Base-by-base conservation (phyloP, 306 rosid genomes). In the Castanea mollissima region DNA sequence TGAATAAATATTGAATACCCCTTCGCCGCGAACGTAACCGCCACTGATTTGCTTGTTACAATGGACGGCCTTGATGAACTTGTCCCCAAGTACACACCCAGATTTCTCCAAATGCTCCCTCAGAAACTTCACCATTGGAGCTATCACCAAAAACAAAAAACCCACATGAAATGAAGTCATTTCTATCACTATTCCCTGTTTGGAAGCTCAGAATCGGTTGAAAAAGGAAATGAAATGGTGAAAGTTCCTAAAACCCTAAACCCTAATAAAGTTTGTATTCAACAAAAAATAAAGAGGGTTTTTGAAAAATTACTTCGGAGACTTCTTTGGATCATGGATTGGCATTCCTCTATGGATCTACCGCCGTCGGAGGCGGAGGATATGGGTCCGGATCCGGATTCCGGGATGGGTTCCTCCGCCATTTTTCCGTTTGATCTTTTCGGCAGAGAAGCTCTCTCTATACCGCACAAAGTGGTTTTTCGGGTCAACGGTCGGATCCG, bases 91-190 rank as follows among this genome's bases (percentile, higher is more conserved):
- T 3, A 55, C 73, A 76, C 98, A 94, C 72, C 97, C 98, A 75
- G 94, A 82, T 88, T 90, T 87, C 83, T 85, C 91, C 83, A 92
- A 77, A 59, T 82, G 85, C 79, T 89, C 92, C 85, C 83, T 78
- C 78, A 94, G 82, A 80, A 90, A 90, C 57, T 78, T 92, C 87
- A 88, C 94, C 80, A 69, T 82, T 20, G 98, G 96, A 89, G 84
- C 93, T 88, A 85, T 70, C 32, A 73, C 12, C 76, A 54, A 78
- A 71, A 10, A 3, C 5, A 49, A 10, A 3, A 10, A 49, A 49
- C 16, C 10, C 10, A 5, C 27, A 67, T 18, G 72, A 19, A 67
- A 67, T 10, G 52, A 67, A 67, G 51, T 67, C 27, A 13, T 21
- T 9, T 38, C 11, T 34, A 67, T 2, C 38, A 35, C 12, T 35